These are phyloP conservation scores for Bolboschoenus planiculmis DNA, from an alignment of 176 grass and related monocot genomes.

Conservation along the genomic window DNA sequence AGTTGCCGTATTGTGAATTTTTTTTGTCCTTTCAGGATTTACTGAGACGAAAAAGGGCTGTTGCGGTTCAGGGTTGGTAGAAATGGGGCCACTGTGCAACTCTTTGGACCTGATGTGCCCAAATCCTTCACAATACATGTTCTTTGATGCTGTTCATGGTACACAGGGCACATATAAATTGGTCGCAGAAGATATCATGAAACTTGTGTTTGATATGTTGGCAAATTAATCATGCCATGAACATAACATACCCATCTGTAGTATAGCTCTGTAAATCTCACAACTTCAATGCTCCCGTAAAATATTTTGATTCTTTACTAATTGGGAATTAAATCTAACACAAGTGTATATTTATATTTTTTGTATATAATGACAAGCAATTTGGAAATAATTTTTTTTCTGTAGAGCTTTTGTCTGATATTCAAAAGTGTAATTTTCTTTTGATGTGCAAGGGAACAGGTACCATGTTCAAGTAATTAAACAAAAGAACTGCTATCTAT, in stretches of 20 bases:
- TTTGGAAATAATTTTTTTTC: too few species aligned
- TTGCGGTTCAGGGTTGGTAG: not conserved
- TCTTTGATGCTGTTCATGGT: not conserved
- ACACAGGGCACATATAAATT: not conserved
- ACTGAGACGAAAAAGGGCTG: not conserved
- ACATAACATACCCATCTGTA: not conserved
- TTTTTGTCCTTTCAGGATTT: not conserved
- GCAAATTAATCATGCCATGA: not conserved
- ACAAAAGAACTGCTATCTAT: too few species aligned
- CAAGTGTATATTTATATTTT: not conserved
- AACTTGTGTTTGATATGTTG: not conserved
- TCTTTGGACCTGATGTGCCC: not conserved
- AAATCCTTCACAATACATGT: not conserved
- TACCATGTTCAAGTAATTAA: too few species aligned
- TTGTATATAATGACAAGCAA: too few species aligned
- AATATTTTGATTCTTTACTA: not conserved
- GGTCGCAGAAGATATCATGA: not conserved
- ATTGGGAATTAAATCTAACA: not conserved
- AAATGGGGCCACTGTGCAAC: conserved; percentile 2
- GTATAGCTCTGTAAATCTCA: not conserved
- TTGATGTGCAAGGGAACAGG: too few species aligned
- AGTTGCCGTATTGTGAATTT: too few species aligned
- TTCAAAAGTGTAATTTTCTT: not conserved
- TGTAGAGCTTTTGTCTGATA: too few species aligned
- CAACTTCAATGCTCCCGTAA: not conserved